phyloP scores from a whole-genome alignment of 352 stramenopile species.

The Pythium aphanidermatum region DNA sequence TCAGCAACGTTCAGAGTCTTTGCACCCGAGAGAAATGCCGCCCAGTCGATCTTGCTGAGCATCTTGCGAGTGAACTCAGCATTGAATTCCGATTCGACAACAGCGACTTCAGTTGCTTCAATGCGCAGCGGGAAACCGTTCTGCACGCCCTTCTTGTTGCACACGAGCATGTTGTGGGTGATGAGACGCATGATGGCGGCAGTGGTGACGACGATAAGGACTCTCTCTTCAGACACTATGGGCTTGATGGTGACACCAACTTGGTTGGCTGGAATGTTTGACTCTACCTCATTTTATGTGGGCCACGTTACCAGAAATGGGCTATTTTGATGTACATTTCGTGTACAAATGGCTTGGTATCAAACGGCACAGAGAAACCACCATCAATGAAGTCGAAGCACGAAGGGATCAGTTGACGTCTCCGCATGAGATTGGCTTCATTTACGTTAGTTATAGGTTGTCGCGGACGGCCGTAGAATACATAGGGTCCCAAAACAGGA shows the following conservation, averaged over 20 bases:
- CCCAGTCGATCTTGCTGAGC: conserved; percentile 86
- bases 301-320: not conserved
- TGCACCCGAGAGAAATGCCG: conserved; percentile 74
- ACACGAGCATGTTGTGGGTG: conserved; percentile 93
- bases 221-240: too few species aligned
- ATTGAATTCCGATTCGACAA: conserved; percentile 79
- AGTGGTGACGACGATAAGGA: not conserved
- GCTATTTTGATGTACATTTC: conserved; percentile 2
- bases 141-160: conserved; percentile 91
- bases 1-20: conserved; percentile 64
- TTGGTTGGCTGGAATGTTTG: not conserved
- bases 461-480: too few species aligned
- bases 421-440: not conserved
- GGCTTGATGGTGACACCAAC: too few species aligned
- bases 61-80: conserved; percentile 87
- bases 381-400: too few species aligned
- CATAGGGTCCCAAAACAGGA: too few species aligned
- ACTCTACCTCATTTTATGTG: not conserved
- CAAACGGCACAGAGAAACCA: not conserved
- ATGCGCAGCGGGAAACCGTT: conserved; percentile 91
- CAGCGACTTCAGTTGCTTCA: conserved; percentile 74
- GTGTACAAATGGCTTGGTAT: conserved; percentile 3
- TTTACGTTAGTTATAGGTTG: conserved; percentile 6
- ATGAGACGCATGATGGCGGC: conserved; percentile 77
- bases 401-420: too few species aligned